Evolutionary conservation across 2,329 filamentous ascomycete genomes (phyloP).

Genomic region (Ophiostoma sp.): DNA sequence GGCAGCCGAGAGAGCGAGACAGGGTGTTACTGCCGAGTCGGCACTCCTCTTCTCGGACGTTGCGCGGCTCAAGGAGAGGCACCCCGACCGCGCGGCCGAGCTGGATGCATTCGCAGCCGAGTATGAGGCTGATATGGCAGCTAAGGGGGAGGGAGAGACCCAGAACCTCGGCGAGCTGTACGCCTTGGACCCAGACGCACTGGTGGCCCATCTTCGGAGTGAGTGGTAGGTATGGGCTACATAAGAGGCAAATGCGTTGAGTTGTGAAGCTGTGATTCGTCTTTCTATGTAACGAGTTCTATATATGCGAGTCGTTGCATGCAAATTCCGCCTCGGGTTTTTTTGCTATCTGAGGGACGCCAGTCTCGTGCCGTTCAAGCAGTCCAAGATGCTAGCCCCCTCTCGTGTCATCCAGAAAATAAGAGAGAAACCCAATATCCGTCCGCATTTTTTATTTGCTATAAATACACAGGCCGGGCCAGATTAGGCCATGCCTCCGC

Average conservation of each 20-base stretch:
- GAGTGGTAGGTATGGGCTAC: constrained; percentile 9
- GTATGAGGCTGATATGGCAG: constrained; percentile 10
- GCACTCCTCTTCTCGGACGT: constrained; percentile 32
- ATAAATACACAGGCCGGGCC: constrained; percentile 14
- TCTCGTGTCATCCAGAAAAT: not conserved
- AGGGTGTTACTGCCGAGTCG: constrained; percentile 21
- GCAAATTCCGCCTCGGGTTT: not conserved
- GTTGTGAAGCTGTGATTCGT: constrained; percentile 9
- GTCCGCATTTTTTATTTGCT: constrained; percentile 2
- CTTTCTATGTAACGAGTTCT: constrained; percentile 13
- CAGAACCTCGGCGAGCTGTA: not conserved
- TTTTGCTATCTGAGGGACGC: not conserved
- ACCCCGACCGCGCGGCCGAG: constrained; percentile 23
- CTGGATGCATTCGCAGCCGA: constrained; percentile 20
- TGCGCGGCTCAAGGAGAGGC: constrained; percentile 18
- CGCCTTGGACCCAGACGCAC: constrained; percentile 12
- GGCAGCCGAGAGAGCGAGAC: constrained; percentile 24
- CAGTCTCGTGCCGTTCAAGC: not conserved
- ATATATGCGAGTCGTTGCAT: constrained; percentile 2
- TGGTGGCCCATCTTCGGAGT: constrained; percentile 12
- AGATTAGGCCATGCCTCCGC: not conserved
- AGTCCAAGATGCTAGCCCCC: not conserved
- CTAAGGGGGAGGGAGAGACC: not conserved
- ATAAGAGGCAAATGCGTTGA: not conserved
- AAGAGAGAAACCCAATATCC: constrained; percentile 1